Percentiles rank a stretch among this genome's conserved stretches.
Evolutionary conservation across 2,329 filamentous ascomycete species (phyloP).

Genomic region (Aspergillus ustus): DNA sequence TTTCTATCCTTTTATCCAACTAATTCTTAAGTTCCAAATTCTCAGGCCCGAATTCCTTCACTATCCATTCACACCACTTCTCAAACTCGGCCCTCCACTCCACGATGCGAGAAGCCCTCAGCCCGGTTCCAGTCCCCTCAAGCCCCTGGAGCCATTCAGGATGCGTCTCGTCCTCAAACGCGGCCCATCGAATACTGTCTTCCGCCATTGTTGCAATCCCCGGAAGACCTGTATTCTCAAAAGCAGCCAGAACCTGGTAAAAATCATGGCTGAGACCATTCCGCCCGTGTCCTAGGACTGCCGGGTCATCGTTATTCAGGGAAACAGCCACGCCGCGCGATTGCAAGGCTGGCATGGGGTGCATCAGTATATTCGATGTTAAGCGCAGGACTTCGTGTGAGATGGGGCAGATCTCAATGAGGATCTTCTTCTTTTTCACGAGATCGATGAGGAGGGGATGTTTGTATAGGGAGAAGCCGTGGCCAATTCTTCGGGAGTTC

Average conservation of each 20-base stretch:
- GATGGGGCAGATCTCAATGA: conserved; percentile 21
- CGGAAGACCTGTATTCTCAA: conserved; percentile 18
- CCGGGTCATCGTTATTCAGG: conserved; percentile 21
- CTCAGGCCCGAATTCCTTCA: conserved; percentile 10
- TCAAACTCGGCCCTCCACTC: conserved; percentile 18
- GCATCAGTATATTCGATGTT: conserved; percentile 19
- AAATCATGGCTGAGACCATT: conserved; percentile 20
- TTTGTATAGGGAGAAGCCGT: conserved; percentile 20
- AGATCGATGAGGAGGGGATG: conserved; percentile 20
- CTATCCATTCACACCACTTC: conserved; percentile 19
- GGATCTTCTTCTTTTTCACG: conserved; percentile 15
- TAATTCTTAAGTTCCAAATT: not conserved
- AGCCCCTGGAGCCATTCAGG: conserved; percentile 9
- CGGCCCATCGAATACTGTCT: conserved; percentile 19
- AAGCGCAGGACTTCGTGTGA: conserved; percentile 20
- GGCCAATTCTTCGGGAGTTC: conserved; percentile 18
- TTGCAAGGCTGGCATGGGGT: conserved; percentile 19
- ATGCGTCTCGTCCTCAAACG: conserved; percentile 18
- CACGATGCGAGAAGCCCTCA: conserved; percentile 6
- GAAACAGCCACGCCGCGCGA: conserved; percentile 18
- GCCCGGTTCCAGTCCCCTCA: not conserved
- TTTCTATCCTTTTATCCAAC: not conserved
- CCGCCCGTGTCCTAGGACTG: conserved; percentile 14
- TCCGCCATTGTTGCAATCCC: conserved; percentile 20
- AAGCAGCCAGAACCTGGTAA: conserved; percentile 18